Evolutionary conservation across 2,329 filamentous ascomycete genomes (phyloP).

Genomic region (Diplodia scrobiculata): DNA sequence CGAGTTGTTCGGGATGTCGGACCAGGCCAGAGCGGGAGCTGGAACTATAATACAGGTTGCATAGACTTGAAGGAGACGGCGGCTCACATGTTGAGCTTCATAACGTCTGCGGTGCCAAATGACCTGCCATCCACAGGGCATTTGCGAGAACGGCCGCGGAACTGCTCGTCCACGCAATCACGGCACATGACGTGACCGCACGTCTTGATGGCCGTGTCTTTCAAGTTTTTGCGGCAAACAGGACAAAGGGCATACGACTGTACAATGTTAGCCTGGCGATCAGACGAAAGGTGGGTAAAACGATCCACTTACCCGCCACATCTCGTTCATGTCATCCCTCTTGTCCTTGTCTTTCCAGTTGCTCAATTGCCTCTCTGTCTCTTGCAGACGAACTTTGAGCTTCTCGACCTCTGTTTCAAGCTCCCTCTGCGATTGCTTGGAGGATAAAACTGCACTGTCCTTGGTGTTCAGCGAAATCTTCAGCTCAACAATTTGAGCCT

Average conservation of each 20-base stretch:
- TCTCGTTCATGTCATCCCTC: conserved; percentile 29
- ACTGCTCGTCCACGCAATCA: conserved; percentile 83
- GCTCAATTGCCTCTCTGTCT: conserved; percentile 79
- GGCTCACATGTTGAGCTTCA: conserved; percentile 55
- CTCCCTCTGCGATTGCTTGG: conserved; percentile 63
- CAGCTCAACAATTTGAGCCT: conserved; percentile 74
- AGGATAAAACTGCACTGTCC: conserved; percentile 67
- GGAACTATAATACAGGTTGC: conserved; percentile 27
- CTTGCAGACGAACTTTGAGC: conserved; percentile 73
- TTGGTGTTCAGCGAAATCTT: conserved; percentile 73
- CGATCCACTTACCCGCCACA: conserved; percentile 54
- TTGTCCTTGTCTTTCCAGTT: conserved; percentile 73
- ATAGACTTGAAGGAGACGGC: neutral
- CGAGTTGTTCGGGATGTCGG: neutral
- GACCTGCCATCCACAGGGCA: conserved; percentile 91
- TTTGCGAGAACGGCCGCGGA: conserved; percentile 87
- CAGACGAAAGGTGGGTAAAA: neutral
- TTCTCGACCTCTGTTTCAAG: conserved; percentile 75
- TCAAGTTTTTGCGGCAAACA: conserved; percentile 89
- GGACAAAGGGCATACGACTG: conserved; percentile 67
- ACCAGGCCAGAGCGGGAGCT: neutral
- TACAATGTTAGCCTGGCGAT: neutral
- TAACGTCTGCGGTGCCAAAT: conserved; percentile 88
- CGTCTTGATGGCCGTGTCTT: conserved; percentile 88
- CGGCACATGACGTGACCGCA: conserved; percentile 96